Base-by-base conservation (phyloP, 768 basidiomycete species). In the Stropharia rugosoannulata region DNA sequence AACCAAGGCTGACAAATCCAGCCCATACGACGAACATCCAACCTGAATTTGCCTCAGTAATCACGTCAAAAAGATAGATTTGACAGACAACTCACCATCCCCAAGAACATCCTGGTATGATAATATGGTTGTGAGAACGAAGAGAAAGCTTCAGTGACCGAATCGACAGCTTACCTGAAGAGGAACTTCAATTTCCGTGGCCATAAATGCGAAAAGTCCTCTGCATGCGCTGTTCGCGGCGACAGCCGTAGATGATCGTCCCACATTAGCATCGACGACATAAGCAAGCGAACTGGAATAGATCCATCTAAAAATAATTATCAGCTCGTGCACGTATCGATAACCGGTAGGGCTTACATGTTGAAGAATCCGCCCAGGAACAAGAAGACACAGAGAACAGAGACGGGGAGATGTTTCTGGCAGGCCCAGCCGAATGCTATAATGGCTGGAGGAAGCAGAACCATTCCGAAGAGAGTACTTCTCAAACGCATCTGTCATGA, bases 261-360 rank as follows among this genome's bases (percentile, higher is more conserved):
- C 94, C 5, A 78, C 75, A 66, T 95, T 97, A 4, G 91, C 84
- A 62, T 97, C 93, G 13, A 95, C 91, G 35, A 95, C 77, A 62
- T 94, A 95, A 0, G 93, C 88, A 29, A 95, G 71, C 0, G 89
- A 69, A 53, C 70, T 74, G 6, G 70, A 45, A 42, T 74, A 72
- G 10, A 64, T 67, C 70, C 73, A 77, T 49, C 75, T 77, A 10
- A 48, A 29, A 1, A 16, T 15, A n/a, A 12, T 15, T 1, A 43
- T 15, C 16, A 19, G 29, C 19, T 32, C 6, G 10, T 12, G 38
- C 13, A 27, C 12, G 18, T 16, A 18, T 42, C 12, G 19, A 12
- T 16, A 5, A 4, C 19, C 36, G 25, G 15, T 12, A 4, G 18
- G 4, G 49, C 85, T 66, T 58, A 92, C 90, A 91, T 85, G 7